Evolutionary conservation across 495 filamentous ascomycete genomes (phyloP).

Genomic region (Penicillium waksmanii): DNA sequence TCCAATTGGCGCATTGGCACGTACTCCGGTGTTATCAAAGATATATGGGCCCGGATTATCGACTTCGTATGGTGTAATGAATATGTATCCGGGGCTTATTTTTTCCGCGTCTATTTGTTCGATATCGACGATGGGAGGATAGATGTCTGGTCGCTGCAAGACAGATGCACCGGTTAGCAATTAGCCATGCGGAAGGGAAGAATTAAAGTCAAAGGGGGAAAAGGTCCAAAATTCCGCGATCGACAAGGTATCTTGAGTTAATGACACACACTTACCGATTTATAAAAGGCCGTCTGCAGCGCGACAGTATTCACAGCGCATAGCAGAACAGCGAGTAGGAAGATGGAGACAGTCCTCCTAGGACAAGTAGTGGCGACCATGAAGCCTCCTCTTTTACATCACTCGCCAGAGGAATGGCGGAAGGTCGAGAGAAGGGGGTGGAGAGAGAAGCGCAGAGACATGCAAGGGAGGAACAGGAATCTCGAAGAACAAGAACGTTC

Average conservation of each 20-base stretch:
- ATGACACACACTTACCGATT: conserved; percentile 27
- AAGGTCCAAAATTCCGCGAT: too few relatives aligned
- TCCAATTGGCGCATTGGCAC: not conserved
- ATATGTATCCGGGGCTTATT: conserved; percentile 48
- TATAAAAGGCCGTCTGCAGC: conserved; percentile 29
- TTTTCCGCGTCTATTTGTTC: conserved; percentile 33
- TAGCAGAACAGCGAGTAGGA: conserved; percentile 22
- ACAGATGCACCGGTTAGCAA: conserved; percentile 1
- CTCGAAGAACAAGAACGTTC: not conserved
- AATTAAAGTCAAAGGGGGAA: not conserved
- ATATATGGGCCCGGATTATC: conserved; percentile 50
- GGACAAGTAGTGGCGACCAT: conserved; percentile 28
- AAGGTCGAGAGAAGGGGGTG: conserved; percentile 1
- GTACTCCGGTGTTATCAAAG: conserved; percentile 48
- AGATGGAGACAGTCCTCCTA: conserved; percentile 18
- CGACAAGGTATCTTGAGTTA: too few relatives aligned
- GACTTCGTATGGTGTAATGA: conserved; percentile 45
- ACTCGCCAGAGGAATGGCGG: conserved; percentile 19
- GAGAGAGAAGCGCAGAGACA: conserved; percentile 22
- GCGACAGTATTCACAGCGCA: conserved; percentile 17
- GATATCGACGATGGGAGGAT: conserved; percentile 38
- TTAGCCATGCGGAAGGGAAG: not conserved
- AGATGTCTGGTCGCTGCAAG: conserved; percentile 46
- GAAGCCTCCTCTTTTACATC: conserved; percentile 25
- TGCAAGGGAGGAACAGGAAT: conserved; percentile 7